Evolutionary conservation across 2,329 filamentous ascomycete species (phyloP), one percentile per base, ranked within the genome.

Genomic region (Ascosphaera aggregata): DNA sequence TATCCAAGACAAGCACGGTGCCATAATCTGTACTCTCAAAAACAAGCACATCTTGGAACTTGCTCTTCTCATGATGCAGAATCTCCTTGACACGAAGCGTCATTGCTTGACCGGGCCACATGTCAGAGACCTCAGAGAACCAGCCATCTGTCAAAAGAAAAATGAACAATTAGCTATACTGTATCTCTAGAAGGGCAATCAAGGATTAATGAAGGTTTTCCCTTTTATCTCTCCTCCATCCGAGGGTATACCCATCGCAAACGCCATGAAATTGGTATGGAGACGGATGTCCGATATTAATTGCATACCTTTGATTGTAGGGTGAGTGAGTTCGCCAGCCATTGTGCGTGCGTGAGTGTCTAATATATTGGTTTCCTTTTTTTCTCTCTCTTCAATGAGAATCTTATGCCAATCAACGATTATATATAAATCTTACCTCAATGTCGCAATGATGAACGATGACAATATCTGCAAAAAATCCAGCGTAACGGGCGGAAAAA

Each of bases 21-120:
- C 89, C 89, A 61, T 95, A 80, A 70, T 95, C 75, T 66, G 78
- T 92, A 51, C 82, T 93, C 70, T 98, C 80, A 67, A 98, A 98
- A 67, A 95, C 82, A 53, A 98, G 76, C 47, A 98, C 86, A 57
- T 98, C 89, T 65, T 98, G 89, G 69, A 94, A 98, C 69, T 92
- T 69, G 69, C 80, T 89, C 74, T 94, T 95, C 69, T 98, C 89
- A 69, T 95, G 86, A 71, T 94, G 85, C 46, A 98, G 70, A 55
- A 98, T 76, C 69, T 94, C 81, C 61, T 98, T 86, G 63, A 98
- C 89, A 64, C 80, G 84, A 58, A 93, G 77, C 50, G 80, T 94
- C 86, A 95, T 95, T 59, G 89, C 89, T 68, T 95, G 89, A 59
- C 89, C 82, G 45, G 89, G 86, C 89, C 89, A 98, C 86, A 98